Evolutionary conservation across 2,329 filamentous ascomycete species (phyloP).

Genomic region (Dryadomyces sulphureus): DNA sequence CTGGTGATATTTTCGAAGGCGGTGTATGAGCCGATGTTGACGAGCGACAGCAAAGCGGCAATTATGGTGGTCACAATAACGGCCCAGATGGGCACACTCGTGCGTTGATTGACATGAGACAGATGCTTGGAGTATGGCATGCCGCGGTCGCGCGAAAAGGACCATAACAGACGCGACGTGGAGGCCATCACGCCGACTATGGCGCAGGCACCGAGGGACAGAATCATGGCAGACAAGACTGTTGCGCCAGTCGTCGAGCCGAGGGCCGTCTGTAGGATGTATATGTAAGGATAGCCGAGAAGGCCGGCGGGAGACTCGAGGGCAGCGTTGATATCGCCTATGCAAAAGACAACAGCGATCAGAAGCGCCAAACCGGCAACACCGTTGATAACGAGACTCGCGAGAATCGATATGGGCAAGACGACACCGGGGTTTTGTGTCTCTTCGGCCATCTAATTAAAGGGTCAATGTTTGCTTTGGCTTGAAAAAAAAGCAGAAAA

Average conservation of each 20-base stretch:
- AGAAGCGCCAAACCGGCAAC: constrained; percentile 19
- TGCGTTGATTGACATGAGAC: constrained; percentile 18
- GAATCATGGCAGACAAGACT: constrained; percentile 30
- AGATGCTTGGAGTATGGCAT: constrained; percentile 24
- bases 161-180: constrained; percentile 31
- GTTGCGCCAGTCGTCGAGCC: constrained; percentile 29
- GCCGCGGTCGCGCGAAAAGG: constrained; percentile 31
- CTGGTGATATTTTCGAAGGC: constrained; percentile 5
- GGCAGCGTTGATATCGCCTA: constrained; percentile 15
- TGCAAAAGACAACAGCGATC: constrained; percentile 20
- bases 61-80: neutral
- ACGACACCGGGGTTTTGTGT: no score
- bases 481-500: constrained; percentile 16
- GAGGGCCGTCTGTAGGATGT: constrained; percentile 39
- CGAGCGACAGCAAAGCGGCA: constrained; percentile 1
- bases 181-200: constrained; percentile 38
- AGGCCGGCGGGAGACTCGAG: constrained; percentile 5
- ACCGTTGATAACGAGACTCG: constrained; percentile 13
- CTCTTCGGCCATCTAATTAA: constrained; percentile 6
- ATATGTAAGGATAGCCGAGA: constrained; percentile 29
- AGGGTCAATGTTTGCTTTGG: constrained; percentile 10
- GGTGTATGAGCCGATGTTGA: constrained; percentile 5
- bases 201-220: constrained; percentile 11
- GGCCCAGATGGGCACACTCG: constrained; percentile 22
- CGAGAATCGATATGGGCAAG: no score